Conservation (phyloP, 352 stramenopile species). For the Phytophthora foliorum region DNA sequence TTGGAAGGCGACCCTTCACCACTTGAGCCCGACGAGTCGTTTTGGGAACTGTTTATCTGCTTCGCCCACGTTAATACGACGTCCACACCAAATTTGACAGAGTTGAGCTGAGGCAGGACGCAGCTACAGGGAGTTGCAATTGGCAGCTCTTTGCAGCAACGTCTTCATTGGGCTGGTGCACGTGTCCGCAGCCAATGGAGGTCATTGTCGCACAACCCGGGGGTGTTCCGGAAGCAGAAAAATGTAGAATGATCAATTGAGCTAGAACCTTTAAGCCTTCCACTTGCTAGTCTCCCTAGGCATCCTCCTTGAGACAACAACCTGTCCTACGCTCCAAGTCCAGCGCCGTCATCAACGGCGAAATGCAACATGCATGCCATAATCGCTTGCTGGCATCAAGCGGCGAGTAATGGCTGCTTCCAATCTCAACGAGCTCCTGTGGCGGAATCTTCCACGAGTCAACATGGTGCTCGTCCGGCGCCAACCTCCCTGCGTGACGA, state of each 20-base stretch:
- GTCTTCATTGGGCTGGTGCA: no score
- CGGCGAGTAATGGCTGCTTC: conserved; percentile 1
- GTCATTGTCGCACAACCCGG: not conserved
- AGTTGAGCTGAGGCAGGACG: no score
- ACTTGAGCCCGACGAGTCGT: no score
- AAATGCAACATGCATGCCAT: not conserved
- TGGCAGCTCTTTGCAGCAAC: no score
- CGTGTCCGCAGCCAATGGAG: no score
- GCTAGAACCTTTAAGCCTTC: not conserved
- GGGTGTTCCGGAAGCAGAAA: not conserved
- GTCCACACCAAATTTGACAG: no score
- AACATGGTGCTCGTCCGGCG: not conserved
- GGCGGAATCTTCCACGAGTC: not conserved
- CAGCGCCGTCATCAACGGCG: conserved; percentile 6
- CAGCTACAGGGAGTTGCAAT: no score
- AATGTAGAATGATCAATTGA: not conserved
- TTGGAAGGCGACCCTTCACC: no score
- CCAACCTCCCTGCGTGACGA: not conserved
- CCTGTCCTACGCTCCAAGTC: conserved; percentile 8
- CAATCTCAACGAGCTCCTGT: not conserved
- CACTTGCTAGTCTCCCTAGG: not conserved
- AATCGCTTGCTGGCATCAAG: not conserved
- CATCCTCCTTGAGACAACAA: not conserved
- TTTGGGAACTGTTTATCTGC: no score
- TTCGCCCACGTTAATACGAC: no score